Evolutionary conservation across 768 basidiomycete genomes (phyloP), one percentile per base, ranked within the genome.

Genomic region (Candolleomyces efflorescens): DNA sequence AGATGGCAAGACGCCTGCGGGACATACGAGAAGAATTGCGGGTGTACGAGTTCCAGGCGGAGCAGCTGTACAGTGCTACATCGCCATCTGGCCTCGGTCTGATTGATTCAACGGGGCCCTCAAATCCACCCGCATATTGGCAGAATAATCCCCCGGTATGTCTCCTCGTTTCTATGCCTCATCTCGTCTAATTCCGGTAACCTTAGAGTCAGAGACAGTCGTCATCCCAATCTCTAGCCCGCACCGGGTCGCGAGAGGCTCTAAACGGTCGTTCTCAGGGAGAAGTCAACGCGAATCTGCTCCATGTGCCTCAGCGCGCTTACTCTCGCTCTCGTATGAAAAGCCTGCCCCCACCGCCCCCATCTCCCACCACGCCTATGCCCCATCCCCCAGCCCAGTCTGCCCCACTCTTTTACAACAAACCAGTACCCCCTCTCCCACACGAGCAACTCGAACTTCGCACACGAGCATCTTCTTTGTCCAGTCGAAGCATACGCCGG

Each of bases 1-100:
- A 81, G 37, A 80, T 82, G 72, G 73, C 78, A 5, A 78, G 82
- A 18, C 77, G 69, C 56, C 70, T 85, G 47, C 69, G 69, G 54
- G 71, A 71, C 45, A 72, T 79, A 3, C 69, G 70, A n/a, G 73
- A 74, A 66, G 77, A 79, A 59, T 65, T 78, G 46, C 73, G 82
- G 3, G 68, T 74, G 18, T 74, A 73, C 59, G 80, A 80, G 62
- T 80, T 77, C 61, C 72, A 78, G 24, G 79, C 78, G 39, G 80
- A 81, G 63, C 71, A 73, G 60, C 70, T 75, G 5, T 75, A 77
- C 66, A 69, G 70, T 39, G 70, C 69, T 51, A 74, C 77, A 13
- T 74, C 37, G 73, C 73, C 32, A 62, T 71, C 23, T 68, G 61
- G 44, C 63, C 66, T 24, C 59, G 63, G 32, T 67, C 65, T 53